Base-by-base conservation (phyloP, 1,284 basidiomycete genomes). In the Heterobasidion occidentale region DNA sequence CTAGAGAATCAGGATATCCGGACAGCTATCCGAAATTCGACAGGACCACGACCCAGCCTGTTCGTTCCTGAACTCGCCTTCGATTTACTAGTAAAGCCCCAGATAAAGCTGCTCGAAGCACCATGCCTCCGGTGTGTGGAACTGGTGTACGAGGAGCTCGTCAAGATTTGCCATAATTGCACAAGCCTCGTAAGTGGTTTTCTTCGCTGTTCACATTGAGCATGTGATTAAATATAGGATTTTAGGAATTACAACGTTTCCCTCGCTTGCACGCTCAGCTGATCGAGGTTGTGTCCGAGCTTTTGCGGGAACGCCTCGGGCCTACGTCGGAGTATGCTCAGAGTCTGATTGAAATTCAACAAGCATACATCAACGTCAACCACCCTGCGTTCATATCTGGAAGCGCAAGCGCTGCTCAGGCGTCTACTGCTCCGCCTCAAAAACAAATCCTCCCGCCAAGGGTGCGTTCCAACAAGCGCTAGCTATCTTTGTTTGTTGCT, bases 111-210 rank as follows among this genome's bases (percentile, higher is more conserved):
- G 36, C 76, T 99, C 58, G 95, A 98, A 71, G 83, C 92, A 6
- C 96, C 97, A 7, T 91, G 91, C 72, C 72, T 98, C 72, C 82
- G 96, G 46, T 99, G 97, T 66, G 97, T 99, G 35, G 97, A 99
- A 72, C 75, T 99, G 61, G 97, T 99, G 11, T 99, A 99, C 70
- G 97, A 99, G 71, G 97, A 99, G 72, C 77, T 99, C 55, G 98
- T 99, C 67, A 98, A 98, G 79, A 97, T 99, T 59, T 99, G 97
- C 72, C 97, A 99, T 72, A 98, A 96, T 69, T 98, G 95, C 74
- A 97, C 95, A 8, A 91, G 88, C 67, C 71, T 83, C 54, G 93
- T 95, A 65, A 67, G 82, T 74, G n/a, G 3, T 33, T 51, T 9
- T 36, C n/a, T 36, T 14, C 33, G 2, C 35, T 17, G 9, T 36